Evolutionary conservation across 2,329 filamentous ascomycete species (phyloP), one percentile per base, ranked within the genome.

Genomic region (Dactylonectria estremocensis): DNA sequence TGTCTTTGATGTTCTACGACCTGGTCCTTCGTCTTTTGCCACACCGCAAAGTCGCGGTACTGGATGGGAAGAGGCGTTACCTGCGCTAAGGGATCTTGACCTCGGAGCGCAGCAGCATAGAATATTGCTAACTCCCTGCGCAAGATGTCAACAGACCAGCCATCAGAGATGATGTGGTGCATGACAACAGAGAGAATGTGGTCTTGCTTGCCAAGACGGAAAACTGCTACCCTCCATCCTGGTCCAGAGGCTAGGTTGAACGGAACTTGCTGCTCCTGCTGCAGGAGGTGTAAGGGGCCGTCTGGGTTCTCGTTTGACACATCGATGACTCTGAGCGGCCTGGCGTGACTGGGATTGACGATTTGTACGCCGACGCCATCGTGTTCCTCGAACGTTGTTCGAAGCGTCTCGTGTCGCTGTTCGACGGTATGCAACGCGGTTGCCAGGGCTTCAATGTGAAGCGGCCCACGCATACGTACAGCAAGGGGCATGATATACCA

Each of bases 21-120:
- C 1, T 81, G 79, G 6, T 79, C 72, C 50, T 77, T 81, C 0
- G 84, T 20, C 14, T 53, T 22, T 14, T 43, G 31, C 46, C 45
- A 48, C 11, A 46, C 10, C 6, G 43, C 37, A 22, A 61, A 74
- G 52, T 76, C 72, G 11, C 72, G 53, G 40, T 74, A 2, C 33
- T 24, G 7, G 69, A 16, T 7, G 55, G 28, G 4, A 64, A 63
- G n/a, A n/a, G 43, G n/a, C n/a, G 6, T 7, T 8, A 20, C 6
- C n/a, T 46, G 37, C 6, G 18, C 7, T 2, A 69, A 24, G 3
- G 68, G 67, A 35, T 74, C 67, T 10, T 64, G 43, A 2, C 71
- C 63, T 4, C 40, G 22, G 8, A 66, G 14, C 1, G 68, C 64
- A 7, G 68, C 63, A 3, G 65, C 6, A 22, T 74, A 73, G 35